These are phyloP conservation scores for Boletus reticulatus DNA, from an alignment of 768 basidiomycete genomes.

Conservation along the genomic window DNA sequence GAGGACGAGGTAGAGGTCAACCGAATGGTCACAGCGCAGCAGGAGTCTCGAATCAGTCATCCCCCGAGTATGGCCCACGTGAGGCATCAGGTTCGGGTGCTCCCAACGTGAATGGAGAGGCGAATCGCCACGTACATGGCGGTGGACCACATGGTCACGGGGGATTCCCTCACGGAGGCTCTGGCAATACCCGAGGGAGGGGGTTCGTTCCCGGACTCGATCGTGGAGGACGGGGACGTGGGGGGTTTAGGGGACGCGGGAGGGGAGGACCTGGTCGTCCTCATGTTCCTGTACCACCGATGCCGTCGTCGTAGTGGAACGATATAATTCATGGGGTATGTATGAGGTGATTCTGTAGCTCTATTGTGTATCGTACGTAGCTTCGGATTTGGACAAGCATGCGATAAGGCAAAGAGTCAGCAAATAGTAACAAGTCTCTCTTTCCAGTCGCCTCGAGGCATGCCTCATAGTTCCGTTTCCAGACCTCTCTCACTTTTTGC, in stretches of 20 bases:
- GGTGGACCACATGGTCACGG: constrained; percentile 32
- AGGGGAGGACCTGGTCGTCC: constrained; percentile 21
- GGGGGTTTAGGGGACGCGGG: constrained; percentile 33
- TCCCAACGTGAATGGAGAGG: constrained; percentile 4
- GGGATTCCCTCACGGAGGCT: constrained; percentile 25
- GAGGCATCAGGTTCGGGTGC: neutral
- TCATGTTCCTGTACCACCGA: neutral
- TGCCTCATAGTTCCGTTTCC: too few species aligned
- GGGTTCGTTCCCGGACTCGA: constrained; percentile 29
- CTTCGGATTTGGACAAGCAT: too few species aligned
- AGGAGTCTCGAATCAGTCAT: neutral
- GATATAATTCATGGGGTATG: neutral
- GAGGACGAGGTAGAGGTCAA: constrained; percentile 8
- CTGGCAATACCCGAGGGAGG: constrained; percentile 29
- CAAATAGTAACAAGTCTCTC: too few species aligned
- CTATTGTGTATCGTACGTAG: neutral
- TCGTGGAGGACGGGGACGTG: constrained; percentile 33
- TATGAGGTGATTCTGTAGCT: constrained; percentile 3
- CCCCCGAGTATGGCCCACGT: neutral
- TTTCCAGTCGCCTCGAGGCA: too few species aligned
- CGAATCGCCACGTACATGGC: constrained; percentile 17
- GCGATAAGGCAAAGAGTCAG: too few species aligned
- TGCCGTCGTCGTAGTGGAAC: constrained; percentile 5
- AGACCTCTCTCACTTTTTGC: too few species aligned
- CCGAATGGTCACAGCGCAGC: constrained; percentile 8